Conservation (phyloP, 768 basidiomycete species). For the Boletus speciosus region DNA sequence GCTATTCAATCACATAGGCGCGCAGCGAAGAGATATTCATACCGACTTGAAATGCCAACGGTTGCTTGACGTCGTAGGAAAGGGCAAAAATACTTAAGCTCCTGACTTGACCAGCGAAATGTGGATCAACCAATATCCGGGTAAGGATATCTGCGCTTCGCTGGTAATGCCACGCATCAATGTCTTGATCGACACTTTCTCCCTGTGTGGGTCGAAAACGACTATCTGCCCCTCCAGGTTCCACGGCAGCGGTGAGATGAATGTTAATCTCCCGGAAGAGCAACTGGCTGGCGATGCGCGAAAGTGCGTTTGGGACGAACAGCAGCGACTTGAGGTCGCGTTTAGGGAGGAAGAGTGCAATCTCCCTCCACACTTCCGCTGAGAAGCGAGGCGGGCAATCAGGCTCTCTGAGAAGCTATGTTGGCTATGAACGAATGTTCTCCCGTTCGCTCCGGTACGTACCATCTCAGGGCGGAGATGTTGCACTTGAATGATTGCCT, state of each 20-base stretch:
- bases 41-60: conserved; percentile 67
- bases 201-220: conserved; percentile 13
- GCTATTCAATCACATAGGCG: background rate
- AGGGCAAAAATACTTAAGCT: conserved; percentile 59
- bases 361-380: conserved; percentile 68
- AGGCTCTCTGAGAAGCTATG: conserved; percentile 35
- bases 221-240: conserved; percentile 18
- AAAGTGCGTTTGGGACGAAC: conserved; percentile 61
- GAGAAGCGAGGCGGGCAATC: conserved; percentile 54
- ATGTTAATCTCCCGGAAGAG: conserved; percentile 64
- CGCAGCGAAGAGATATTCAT: conserved; percentile 3
- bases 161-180: conserved; percentile 49
- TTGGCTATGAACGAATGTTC: background rate
- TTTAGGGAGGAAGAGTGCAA: conserved; percentile 57
- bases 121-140: conserved; percentile 55
- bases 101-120: conserved; percentile 56
- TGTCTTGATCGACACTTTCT: conserved; percentile 26
- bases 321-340: conserved; percentile 64
- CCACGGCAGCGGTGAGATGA: conserved; percentile 46
- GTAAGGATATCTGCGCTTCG: conserved; percentile 71
- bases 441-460: conserved; percentile 3
- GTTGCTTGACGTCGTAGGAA: conserved; percentile 43
- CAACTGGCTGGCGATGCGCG: conserved; percentile 64
- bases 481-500: conserved; percentile 52
- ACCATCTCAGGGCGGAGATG: conserved; percentile 57